These are phyloP conservation scores for Suillus clintonianus DNA, from an alignment of 768 basidiomycete species.

Conservation along the genomic window DNA sequence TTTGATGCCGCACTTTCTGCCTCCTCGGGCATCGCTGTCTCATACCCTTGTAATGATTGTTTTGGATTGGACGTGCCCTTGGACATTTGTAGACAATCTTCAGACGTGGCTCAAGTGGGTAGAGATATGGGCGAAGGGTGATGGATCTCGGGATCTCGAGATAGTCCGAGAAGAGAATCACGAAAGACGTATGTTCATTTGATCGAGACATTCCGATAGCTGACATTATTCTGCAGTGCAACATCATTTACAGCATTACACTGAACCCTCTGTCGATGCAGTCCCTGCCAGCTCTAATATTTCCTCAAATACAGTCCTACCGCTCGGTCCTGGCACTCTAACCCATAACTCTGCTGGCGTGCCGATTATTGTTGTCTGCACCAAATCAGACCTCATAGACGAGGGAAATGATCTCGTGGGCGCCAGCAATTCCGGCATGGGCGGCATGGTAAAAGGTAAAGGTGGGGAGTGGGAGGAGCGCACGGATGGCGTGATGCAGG, in stretches of 20 bases:
- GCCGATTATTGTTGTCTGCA: constrained; percentile 87
- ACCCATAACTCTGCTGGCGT: constrained; percentile 86
- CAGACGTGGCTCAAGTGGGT: constrained; percentile 86
- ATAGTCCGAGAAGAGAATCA: constrained; percentile 78
- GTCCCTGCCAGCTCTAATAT: constrained; percentile 63
- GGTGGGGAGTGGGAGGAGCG: constrained; percentile 94
- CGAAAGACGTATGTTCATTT: constrained; percentile 68
- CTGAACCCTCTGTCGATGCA: constrained; percentile 74
- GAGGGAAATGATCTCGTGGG: constrained; percentile 72
- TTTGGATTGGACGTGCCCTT: constrained; percentile 95
- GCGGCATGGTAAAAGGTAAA: constrained; percentile 89
- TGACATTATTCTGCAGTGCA: constrained; percentile 57
- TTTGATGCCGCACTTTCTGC: constrained; percentile 77
- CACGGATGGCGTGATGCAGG: constrained; percentile 94
- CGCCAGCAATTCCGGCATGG: constrained; percentile 76
- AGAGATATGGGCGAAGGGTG: constrained; percentile 76
- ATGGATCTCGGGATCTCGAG: constrained; percentile 66
- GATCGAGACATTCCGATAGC: neutral
- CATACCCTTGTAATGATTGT: constrained; percentile 82
- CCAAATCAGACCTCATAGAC: constrained; percentile 93
- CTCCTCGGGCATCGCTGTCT: constrained; percentile 63
- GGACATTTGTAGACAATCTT: constrained; percentile 86
- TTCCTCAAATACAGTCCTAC: constrained; percentile 66
- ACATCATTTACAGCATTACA: constrained; percentile 86
- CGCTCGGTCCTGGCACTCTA: constrained; percentile 82